Evolutionary conservation across 345 rosid species (phyloP).

Genomic region (Brassica carinata): DNA sequence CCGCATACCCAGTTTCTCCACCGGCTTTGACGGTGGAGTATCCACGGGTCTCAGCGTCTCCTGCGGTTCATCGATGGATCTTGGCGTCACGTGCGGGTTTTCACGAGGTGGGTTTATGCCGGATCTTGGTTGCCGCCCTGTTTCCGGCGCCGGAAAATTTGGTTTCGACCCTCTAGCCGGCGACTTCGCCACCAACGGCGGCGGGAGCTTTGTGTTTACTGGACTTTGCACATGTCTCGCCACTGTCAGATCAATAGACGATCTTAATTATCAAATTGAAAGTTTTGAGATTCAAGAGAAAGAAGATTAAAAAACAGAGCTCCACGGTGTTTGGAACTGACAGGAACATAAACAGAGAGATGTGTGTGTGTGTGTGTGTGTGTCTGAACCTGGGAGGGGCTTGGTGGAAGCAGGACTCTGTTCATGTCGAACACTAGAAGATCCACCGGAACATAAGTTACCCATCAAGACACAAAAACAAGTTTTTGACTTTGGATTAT

Average conservation of each 20-base stretch:
- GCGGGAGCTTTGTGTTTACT: conserved; percentile 22
- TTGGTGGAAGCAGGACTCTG: conserved; percentile 35
- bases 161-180: conserved; percentile 15
- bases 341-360: neutral
- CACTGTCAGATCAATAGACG: conserved; percentile 1
- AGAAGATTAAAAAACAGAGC: neutral
- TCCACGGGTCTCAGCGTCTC: conserved; percentile 16
- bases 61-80: neutral
- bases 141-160: conserved; percentile 1
- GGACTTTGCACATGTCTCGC: conserved; percentile 9
- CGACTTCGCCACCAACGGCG: conserved; percentile 22
- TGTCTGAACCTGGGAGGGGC: conserved; percentile 34
- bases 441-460: conserved; percentile 32
- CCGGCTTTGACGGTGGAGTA: conserved; percentile 3
- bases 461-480: conserved; percentile 33
- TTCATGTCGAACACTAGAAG: conserved; percentile 33
- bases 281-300: neutral
- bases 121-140: conserved; percentile 12
- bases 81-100: neutral
- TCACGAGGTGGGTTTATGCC: conserved; percentile 5
- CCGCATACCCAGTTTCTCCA: conserved; percentile 4
- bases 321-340: no score
- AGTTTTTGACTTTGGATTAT: neutral
- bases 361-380: neutral
- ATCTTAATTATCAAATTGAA: neutral